Conservation (phyloP, 441 rosid genomes). For the Euphorbia schlechtendalii region DNA sequence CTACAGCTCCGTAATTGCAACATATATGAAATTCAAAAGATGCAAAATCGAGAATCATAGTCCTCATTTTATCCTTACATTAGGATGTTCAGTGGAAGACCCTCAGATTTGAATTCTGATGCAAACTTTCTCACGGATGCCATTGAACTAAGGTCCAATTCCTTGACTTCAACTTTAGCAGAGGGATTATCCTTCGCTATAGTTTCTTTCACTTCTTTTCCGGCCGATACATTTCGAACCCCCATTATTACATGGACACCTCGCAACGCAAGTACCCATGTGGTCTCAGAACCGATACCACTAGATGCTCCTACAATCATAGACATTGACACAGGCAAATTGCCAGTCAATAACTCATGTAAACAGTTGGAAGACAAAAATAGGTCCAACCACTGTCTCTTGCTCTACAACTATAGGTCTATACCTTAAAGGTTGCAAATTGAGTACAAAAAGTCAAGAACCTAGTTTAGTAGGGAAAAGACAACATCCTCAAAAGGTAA, state of each 20-base stretch:
- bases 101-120: slow-evolving; percentile 41
- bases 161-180: slow-evolving; percentile 66
- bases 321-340: neutral
- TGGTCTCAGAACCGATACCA: slow-evolving; percentile 64
- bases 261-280: slow-evolving; percentile 56
- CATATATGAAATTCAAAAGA: neutral
- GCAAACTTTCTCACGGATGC: slow-evolving; percentile 68
- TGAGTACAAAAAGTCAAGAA: neutral
- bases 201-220: slow-evolving; percentile 39
- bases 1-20: neutral
- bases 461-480: neutral
- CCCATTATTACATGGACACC: slow-evolving; percentile 70
- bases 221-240: slow-evolving; percentile 52
- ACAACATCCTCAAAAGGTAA: slow-evolving; percentile 3
- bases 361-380: neutral
- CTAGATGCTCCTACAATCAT: slow-evolving; percentile 53
- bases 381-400: neutral
- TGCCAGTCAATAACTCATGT: neutral
- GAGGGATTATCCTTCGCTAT: slow-evolving; percentile 45
- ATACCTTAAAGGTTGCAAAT: neutral
- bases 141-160: slow-evolving; percentile 69
- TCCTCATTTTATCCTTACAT: slow-evolving; percentile 37
- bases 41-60: neutral
- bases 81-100: slow-evolving; percentile 57
- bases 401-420: neutral